phyloP scores from a whole-genome alignment of 73 alveolate genomes.

The Durusdinium trenchii region DNA sequence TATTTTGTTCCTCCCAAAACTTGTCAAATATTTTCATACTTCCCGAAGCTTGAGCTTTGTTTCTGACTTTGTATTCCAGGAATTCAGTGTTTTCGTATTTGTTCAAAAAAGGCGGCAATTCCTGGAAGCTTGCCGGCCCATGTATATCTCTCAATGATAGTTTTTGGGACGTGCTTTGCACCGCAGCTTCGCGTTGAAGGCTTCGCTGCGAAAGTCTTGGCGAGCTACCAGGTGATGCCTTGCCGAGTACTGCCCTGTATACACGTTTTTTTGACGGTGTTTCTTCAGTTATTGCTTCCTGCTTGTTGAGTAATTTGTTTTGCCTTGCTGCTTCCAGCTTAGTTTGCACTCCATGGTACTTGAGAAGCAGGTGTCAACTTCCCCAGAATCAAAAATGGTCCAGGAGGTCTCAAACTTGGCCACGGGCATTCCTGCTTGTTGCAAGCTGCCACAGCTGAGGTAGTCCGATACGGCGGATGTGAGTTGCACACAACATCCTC shows the following conservation, averaged over 20 bases:
- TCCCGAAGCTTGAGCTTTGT: no score
- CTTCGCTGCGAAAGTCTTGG: conserved; percentile 43
- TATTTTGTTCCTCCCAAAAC: no score
- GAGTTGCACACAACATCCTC: conserved; percentile 98
- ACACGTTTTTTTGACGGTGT: background rate
- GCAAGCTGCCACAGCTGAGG: conserved; percentile 91
- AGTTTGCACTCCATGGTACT: no score
- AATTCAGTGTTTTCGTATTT: background rate
- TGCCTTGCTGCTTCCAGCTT: background rate
- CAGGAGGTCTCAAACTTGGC: background rate
- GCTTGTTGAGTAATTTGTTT: background rate
- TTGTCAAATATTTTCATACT: no score
- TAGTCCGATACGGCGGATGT: conserved; percentile 97
- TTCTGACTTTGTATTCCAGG: background rate
- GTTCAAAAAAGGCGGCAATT: background rate
- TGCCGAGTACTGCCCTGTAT: background rate
- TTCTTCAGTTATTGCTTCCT: background rate
- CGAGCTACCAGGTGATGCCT: conserved; percentile 39
- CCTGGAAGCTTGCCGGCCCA: background rate
- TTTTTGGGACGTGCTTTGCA: background rate
- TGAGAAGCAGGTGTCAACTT: background rate
- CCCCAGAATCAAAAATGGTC: conserved; percentile 24
- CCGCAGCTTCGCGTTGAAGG: background rate
- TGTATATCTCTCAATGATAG: background rate
- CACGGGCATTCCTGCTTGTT: background rate